Conservation (phyloP, 257 asterid species). For the Misopates orontium region DNA sequence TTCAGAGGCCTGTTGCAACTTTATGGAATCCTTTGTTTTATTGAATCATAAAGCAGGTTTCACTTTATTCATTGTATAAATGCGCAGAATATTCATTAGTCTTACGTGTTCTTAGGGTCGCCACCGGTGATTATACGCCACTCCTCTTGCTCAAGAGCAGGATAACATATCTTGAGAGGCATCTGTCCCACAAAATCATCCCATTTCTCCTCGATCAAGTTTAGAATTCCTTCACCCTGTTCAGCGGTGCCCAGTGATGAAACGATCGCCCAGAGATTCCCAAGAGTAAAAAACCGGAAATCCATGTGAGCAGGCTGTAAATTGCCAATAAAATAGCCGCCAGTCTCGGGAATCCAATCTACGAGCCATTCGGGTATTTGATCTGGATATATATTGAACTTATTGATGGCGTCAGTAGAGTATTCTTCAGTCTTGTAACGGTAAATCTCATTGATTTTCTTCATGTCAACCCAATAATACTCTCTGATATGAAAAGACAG, state of each 20-base stretch:
- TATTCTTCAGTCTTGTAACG: slow-evolving; percentile 75
- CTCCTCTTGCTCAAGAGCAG: slow-evolving; percentile 84
- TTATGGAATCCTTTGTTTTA: too few relatives aligned
- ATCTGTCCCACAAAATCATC: slow-evolving; percentile 76
- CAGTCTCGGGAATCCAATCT: slow-evolving; percentile 86
- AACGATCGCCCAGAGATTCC: slow-evolving; percentile 86
- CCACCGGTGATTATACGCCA: slow-evolving; percentile 96
- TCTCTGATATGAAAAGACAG: slow-evolving; percentile 72
- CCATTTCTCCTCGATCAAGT: slow-evolving; percentile 85
- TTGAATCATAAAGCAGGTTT: too few relatives aligned
- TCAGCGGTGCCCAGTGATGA: slow-evolving; percentile 73
- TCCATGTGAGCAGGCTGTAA: slow-evolving; percentile 94
- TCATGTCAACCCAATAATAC: slow-evolving; percentile 66
- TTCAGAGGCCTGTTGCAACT: too few relatives aligned
- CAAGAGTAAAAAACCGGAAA: slow-evolving; percentile 84
- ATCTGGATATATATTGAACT: slow-evolving; percentile 85
- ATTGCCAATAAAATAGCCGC: slow-evolving; percentile 84
- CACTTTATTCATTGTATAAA: too few relatives aligned
- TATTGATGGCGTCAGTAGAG: slow-evolving; percentile 65
- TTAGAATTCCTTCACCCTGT: slow-evolving; percentile 69
- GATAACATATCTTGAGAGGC: slow-evolving; percentile 95
- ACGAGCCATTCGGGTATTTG: slow-evolving; percentile 85
- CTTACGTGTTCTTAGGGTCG: slow-evolving; percentile 97
- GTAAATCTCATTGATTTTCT: slow-evolving; percentile 65
- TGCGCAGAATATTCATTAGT: not conserved